These are phyloP conservation scores for Puccinia polysora DNA, from an alignment of 1,284 basidiomycete genomes.

Conservation along the genomic window DNA sequence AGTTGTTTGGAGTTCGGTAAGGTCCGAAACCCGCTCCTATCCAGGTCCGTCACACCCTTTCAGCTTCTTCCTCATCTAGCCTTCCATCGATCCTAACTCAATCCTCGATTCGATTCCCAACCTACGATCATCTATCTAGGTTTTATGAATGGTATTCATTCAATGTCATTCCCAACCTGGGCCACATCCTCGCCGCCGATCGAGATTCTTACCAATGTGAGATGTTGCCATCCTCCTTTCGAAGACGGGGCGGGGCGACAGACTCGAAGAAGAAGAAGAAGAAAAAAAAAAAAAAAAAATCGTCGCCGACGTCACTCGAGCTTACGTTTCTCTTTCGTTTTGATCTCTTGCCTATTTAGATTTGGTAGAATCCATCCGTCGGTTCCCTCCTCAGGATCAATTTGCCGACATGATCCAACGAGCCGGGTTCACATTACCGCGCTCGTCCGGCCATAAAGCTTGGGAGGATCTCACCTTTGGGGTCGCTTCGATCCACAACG, in stretches of 20 bases:
- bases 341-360: conserved; percentile 60
- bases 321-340: no score
- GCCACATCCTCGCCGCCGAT: conserved; percentile 92
- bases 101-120: no score
- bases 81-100: no score
- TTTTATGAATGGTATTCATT: conserved; percentile 95
- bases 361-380: conserved; percentile 92
- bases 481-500: conserved; percentile 51
- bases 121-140: no score
- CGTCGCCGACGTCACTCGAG: no score
- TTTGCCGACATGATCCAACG: conserved; percentile 73
- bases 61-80: background rate
- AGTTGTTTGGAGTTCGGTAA: conserved; percentile 95
- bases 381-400: conserved; percentile 82
- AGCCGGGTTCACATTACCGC: conserved; percentile 53
- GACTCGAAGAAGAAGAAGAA: no score
- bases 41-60: conserved; percentile 62
- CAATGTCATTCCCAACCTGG: conserved; percentile 86
- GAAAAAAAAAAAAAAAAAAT: no score
- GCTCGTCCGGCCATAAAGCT: conserved; percentile 45
- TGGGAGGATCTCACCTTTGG: conserved; percentile 51
- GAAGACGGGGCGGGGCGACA: no score
- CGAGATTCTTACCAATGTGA: conserved; percentile 76
- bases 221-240: no score
- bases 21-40: conserved; percentile 80